Conservation (phyloP, 805 yeast genomes). For the Candida maltosa region DNA sequence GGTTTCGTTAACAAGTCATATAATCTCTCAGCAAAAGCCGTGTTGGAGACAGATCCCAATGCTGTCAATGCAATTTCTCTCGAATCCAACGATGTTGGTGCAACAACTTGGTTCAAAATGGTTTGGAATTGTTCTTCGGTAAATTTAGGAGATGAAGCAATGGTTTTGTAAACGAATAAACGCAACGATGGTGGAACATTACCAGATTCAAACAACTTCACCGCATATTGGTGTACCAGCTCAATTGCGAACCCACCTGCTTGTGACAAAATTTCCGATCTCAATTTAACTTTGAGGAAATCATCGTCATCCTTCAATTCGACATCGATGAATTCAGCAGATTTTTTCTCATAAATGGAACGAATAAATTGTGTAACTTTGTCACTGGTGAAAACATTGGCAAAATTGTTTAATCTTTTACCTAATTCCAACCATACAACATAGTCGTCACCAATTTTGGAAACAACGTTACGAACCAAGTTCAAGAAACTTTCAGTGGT, state of each 20-base stretch:
- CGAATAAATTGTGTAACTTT: conserved; percentile 29
- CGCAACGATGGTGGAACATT: conserved; percentile 44
- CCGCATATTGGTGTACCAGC: conserved; percentile 33
- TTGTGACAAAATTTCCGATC: conserved; percentile 35
- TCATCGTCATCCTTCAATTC: conserved; percentile 19
- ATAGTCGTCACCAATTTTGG: conserved; percentile 32
- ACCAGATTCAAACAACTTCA: conserved; percentile 19
- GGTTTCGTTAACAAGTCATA: conserved; percentile 39
- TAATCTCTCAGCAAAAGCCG: conserved; percentile 33
- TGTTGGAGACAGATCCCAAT: conserved; percentile 44
- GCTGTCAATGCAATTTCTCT: conserved; percentile 57
- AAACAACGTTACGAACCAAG: conserved; percentile 30
- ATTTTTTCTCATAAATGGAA: conserved; percentile 23
- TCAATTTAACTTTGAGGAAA: conserved; percentile 29
- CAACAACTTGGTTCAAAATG: conserved; percentile 44
- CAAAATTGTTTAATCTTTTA: conserved; percentile 33
- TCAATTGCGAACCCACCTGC: conserved; percentile 40
- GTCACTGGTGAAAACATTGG: conserved; percentile 30
- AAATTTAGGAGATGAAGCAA: conserved; percentile 34
- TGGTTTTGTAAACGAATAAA: conserved; percentile 40
- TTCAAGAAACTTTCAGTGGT: conserved; percentile 42
- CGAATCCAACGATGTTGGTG: conserved; percentile 55
- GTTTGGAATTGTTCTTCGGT: conserved; percentile 31
- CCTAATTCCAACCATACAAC: conserved; percentile 57
- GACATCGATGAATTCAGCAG: conserved; percentile 18